These are phyloP conservation scores for Salix suchowensis DNA, from an alignment of 345 rosid genomes.

Conservation along the genomic window DNA sequence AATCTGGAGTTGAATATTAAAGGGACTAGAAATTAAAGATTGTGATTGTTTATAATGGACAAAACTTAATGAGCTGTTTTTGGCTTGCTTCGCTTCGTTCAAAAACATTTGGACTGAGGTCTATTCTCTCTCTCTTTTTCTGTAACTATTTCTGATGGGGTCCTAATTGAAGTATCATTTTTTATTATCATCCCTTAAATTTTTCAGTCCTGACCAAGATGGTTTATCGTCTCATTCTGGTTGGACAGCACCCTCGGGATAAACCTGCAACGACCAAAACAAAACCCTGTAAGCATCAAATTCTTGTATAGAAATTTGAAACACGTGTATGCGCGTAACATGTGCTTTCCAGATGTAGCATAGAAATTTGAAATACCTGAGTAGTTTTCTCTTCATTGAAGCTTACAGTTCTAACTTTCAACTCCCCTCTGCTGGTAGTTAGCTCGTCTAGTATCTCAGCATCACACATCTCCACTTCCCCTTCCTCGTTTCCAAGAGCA, in stretches of 20 bases:
- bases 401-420: conserved; percentile 55
- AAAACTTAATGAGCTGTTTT: too few species aligned
- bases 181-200: too few species aligned
- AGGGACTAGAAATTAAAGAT: too few species aligned
- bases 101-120: too few species aligned
- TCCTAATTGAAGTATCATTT: too few species aligned
- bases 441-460: conserved; percentile 71
- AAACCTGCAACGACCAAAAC: neutral
- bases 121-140: too few species aligned
- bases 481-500: conserved; percentile 21
- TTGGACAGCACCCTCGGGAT: neutral
- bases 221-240: neutral
- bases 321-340: neutral
- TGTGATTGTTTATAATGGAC: too few species aligned
- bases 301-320: neutral
- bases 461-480: conserved; percentile 34
- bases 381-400: conserved; percentile 33
- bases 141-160: too few species aligned
- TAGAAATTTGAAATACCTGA: neutral
- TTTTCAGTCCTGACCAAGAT: too few species aligned
- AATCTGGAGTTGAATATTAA: too few species aligned
- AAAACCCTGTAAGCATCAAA: neutral
- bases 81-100: too few species aligned
- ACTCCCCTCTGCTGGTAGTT: conserved; percentile 79
- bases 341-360: too few species aligned